These are phyloP conservation scores for Lepiota venenata DNA, from an alignment of 768 basidiomycete species.

Conservation along the genomic window DNA sequence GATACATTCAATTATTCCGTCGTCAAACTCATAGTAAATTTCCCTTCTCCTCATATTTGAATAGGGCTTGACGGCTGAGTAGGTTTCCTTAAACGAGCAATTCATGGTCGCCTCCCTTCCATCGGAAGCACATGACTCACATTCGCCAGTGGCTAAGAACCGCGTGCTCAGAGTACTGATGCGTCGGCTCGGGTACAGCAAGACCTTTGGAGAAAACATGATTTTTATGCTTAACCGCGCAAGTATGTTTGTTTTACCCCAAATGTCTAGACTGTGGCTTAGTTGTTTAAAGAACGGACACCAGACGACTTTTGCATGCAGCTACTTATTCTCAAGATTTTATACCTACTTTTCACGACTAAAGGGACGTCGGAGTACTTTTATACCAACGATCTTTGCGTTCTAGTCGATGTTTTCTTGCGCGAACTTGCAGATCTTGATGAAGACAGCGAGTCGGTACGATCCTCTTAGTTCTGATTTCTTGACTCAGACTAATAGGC, in stretches of 20 bases:
- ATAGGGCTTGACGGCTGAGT: background rate
- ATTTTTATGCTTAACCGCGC: slow-evolving; percentile 99
- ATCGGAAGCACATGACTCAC: slow-evolving; percentile 22
- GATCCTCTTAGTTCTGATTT: slow-evolving; percentile 24
- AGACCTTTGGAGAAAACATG: slow-evolving; percentile 97
- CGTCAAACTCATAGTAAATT: slow-evolving; percentile 85
- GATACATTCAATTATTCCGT: slow-evolving; percentile 95
- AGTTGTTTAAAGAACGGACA: slow-evolving; percentile 55
- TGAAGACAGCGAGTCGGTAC: slow-evolving; percentile 89
- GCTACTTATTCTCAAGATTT: slow-evolving; percentile 86
- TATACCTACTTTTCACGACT: slow-evolving; percentile 94
- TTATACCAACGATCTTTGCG: slow-evolving; percentile 95
- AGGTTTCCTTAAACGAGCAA: slow-evolving; percentile 96
- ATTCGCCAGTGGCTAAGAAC: slow-evolving; percentile 40
- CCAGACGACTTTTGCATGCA: slow-evolving; percentile 95
- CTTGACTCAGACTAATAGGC: slow-evolving; percentile 1
- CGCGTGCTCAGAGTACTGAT: slow-evolving; percentile 81
- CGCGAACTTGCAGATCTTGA: slow-evolving; percentile 89
- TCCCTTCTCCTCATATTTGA: background rate
- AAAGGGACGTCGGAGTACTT: slow-evolving; percentile 93
- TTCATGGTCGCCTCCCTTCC: slow-evolving; percentile 88
- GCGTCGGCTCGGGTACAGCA: slow-evolving; percentile 79
- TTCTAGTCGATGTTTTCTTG: slow-evolving; percentile 97
- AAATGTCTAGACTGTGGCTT: background rate
- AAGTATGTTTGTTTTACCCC: slow-evolving; percentile 45